Evolutionary conservation across 768 basidiomycete species (phyloP).

Genomic region (Tulasnella sp.): DNA sequence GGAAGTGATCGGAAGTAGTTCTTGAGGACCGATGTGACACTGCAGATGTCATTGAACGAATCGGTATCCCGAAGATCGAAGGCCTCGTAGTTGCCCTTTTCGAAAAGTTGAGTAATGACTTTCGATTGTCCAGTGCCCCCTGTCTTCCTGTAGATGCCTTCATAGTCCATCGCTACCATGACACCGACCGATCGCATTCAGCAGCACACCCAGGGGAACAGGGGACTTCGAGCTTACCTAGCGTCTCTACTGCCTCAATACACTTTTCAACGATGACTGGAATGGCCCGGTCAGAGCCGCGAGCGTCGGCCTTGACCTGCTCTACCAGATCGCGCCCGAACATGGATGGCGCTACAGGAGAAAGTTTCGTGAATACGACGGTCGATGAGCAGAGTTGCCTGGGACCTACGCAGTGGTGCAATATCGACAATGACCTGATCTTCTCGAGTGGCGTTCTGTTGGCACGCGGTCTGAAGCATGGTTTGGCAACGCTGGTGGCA

Average conservation of each 20-base stretch:
- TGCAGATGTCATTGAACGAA: conserved; percentile 95
- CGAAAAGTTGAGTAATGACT: conserved; percentile 91
- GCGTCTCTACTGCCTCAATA: conserved; percentile 86
- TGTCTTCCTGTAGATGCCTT: conserved; percentile 97
- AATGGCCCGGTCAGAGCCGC: conserved; percentile 62
- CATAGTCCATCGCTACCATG: conserved; percentile 82
- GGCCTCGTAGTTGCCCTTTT: conserved; percentile 83
- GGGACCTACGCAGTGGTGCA: conserved; percentile 43
- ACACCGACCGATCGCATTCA: neutral
- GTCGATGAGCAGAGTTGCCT: conserved; percentile 36
- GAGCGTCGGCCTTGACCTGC: conserved; percentile 73
- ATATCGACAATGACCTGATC: conserved; percentile 36
- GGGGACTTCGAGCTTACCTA: conserved; percentile 57
- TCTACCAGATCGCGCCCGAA: conserved; percentile 89
- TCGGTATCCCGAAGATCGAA: conserved; percentile 89
- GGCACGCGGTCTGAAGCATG: conserved; percentile 68
- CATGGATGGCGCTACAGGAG: conserved; percentile 72
- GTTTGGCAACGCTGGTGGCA: conserved; percentile 86
- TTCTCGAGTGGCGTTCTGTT: conserved; percentile 47
- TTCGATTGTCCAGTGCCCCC: conserved; percentile 93
- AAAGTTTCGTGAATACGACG: conserved; percentile 19
- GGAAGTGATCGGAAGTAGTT: conserved; percentile 94
- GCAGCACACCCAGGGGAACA: neutral
- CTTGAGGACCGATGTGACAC: conserved; percentile 95
- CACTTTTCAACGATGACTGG: conserved; percentile 95